Evolutionary conservation across 495 filamentous ascomycete species (phyloP).

Genomic region (Penicillium verhagenii): DNA sequence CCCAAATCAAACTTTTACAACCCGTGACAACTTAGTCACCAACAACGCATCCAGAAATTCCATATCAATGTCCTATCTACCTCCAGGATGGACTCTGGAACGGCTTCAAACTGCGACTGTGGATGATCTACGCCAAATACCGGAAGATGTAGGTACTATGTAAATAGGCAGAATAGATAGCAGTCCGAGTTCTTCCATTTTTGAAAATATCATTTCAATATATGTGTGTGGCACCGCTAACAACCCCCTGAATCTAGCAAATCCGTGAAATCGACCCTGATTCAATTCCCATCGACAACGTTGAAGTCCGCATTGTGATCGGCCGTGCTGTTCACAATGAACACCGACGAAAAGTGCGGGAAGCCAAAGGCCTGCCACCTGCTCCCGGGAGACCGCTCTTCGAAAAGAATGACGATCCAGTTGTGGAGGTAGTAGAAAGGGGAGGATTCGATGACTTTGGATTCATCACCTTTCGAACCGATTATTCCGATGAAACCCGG

Average conservation of each 20-base stretch:
- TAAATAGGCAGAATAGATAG: too few species aligned
- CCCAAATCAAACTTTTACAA: too few species aligned
- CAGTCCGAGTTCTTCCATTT: too few species aligned
- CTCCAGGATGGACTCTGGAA: background rate
- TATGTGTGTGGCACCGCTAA: too few species aligned
- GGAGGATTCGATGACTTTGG: constrained; percentile 3
- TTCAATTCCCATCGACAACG: background rate
- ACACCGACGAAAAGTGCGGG: background rate
- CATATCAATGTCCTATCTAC: constrained; percentile 5
- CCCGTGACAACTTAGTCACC: too few species aligned
- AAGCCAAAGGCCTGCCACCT: background rate
- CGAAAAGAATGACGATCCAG: constrained; percentile 3
- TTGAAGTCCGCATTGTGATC: background rate
- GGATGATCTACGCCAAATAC: constrained; percentile 4
- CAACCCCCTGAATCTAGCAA: background rate
- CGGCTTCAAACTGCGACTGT: constrained; percentile 3
- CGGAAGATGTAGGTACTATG: background rate
- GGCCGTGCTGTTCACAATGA: background rate
- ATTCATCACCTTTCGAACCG: constrained; percentile 1
- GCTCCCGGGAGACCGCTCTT: background rate
- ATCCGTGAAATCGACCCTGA: background rate
- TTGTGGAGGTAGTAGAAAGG: constrained; percentile 1
- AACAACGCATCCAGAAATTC: too few species aligned
- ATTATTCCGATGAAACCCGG: background rate
- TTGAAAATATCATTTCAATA: too few species aligned